Base-by-base conservation (phyloP, 2,329 filamentous ascomycete species). In the Zymoseptoria tritici region DNA sequence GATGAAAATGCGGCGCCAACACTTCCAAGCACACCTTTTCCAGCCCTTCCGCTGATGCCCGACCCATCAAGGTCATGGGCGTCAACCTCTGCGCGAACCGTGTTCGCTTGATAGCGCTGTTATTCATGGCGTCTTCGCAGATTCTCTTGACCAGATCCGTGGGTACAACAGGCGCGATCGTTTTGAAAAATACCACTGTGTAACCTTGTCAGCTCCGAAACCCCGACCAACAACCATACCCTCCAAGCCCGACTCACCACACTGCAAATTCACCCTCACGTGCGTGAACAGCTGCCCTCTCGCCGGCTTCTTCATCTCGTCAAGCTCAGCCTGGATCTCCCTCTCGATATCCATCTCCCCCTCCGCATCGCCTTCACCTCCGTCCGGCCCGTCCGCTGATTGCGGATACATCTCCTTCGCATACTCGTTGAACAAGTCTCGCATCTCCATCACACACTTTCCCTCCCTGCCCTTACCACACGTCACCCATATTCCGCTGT, bases 401-500 rank as follows among this genome's bases (percentile, higher is more conserved):
- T 64, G 56, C 21, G 71, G 73, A 62, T 80, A 80, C n/a, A 80
- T 62, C 62, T 79, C 81, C 65, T 87, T 81, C 21, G 83, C 86
- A 68, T 89, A 90, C 84, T 91, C 69, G 6, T 64, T 66, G 68
- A 90, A 88, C 21, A 91, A 75, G 60, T 81, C 75, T 59, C 79
- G 80, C 63, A 91, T 79, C 71, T 93, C 89, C 55, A 80, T 78
- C 2, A 88, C 81, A 13, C 88, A 87, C 73, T 85, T 87, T 50
- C 79, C 79, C 74, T 90, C 88, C 77, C 88, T 87, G 64, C 84
- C 83, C 70, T 87, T 83, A 56, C 87, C 84, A 71, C 88, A 92
- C 0, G 89, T 91, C 26, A 87, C 86, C 88, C 88, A 93, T 60
- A 93, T 85, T 4, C 89, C 89, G 56, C 81, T 78, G 68, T 91